These are phyloP conservation scores for Posidonia australis DNA, from an alignment of 106 monocot species.

Conservation along the genomic window DNA sequence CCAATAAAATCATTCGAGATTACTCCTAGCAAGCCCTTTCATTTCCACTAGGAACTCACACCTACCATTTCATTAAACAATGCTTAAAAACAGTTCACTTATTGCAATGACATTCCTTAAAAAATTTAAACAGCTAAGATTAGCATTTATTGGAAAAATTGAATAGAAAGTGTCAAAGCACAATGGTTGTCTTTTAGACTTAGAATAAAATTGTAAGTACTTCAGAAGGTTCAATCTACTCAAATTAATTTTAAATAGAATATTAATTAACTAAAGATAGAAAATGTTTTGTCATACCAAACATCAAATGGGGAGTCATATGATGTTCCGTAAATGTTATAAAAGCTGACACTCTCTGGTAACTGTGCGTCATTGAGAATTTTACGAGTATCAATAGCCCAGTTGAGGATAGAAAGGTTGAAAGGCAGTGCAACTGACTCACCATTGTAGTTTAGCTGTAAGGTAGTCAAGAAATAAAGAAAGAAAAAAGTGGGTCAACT, in stretches of 20 bases:
- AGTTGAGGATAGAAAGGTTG: constrained; percentile 50
- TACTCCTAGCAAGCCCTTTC: no score
- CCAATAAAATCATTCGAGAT: no score
- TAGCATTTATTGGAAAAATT: background rate
- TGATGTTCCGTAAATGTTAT: constrained; percentile 72
- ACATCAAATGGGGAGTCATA: constrained; percentile 73
- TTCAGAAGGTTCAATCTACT: background rate
- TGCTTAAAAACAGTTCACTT: no score
- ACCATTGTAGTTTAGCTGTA: constrained; percentile 53
- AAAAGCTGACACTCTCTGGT: constrained; percentile 58
- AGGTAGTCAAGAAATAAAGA: constrained; percentile 1
- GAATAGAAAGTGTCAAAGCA: background rate
- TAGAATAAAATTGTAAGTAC: background rate
- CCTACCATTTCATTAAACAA: no score
- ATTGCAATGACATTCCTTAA: no score
- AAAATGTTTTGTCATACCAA: constrained; percentile 39
- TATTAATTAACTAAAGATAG: background rate
- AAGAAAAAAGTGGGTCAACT: background rate
- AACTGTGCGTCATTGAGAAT: constrained; percentile 52
- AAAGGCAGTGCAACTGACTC: constrained; percentile 67
- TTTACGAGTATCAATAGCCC: constrained; percentile 62
- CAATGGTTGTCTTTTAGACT: background rate
- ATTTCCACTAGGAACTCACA: no score
- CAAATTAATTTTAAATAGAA: no score
- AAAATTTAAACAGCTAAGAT: no score